Conservation (phyloP, 2,329 filamentous ascomycete species). For the Phialocephala sp. region DNA sequence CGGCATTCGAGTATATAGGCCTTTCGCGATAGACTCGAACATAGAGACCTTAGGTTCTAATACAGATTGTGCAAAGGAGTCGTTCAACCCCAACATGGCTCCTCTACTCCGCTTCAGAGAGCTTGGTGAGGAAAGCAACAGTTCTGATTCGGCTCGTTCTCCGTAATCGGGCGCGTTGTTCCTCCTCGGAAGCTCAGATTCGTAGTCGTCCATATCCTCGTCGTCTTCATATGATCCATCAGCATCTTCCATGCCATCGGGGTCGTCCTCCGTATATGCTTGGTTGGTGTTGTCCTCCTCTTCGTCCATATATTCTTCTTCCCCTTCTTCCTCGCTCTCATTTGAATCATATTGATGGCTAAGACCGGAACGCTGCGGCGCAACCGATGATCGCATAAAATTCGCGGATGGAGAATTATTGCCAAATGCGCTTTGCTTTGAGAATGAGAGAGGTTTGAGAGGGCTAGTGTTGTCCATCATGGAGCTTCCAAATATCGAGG, state of each 20-base stretch:
- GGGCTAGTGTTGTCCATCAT: slow-evolving; percentile 45
- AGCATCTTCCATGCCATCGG: slow-evolving; percentile 46
- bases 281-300: slow-evolving; percentile 39
- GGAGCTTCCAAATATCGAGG: slow-evolving; percentile 57
- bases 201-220: slow-evolving; percentile 38
- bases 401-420: slow-evolving; percentile 30
- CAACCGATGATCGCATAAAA: slow-evolving; percentile 31
- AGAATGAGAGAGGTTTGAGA: slow-evolving; percentile 44
- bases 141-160: slow-evolving; percentile 48
- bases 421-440: slow-evolving; percentile 41
- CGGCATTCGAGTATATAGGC: slow-evolving; percentile 64
- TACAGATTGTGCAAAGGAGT: slow-evolving; percentile 28
- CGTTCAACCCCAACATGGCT: slow-evolving; percentile 17
- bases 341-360: slow-evolving; percentile 51
- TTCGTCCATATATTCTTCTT: slow-evolving; percentile 47
- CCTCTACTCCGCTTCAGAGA: slow-evolving; percentile 30
- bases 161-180: slow-evolving; percentile 37
- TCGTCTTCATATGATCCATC: slow-evolving; percentile 49
- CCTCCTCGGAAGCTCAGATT: slow-evolving; percentile 41
- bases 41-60: slow-evolving; percentile 28
- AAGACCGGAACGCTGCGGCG: slow-evolving; percentile 54
- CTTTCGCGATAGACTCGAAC: slow-evolving; percentile 74
- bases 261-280: slow-evolving; percentile 17
- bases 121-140: slow-evolving; percentile 18
- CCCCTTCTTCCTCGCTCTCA: slow-evolving; percentile 49